Percentiles rank a stretch among this genome's conserved stretches.
phyloP scores from a whole-genome alignment of 2,329 filamentous ascomycete species.

The Ophiocordyceps camponoti-saundersi region DNA sequence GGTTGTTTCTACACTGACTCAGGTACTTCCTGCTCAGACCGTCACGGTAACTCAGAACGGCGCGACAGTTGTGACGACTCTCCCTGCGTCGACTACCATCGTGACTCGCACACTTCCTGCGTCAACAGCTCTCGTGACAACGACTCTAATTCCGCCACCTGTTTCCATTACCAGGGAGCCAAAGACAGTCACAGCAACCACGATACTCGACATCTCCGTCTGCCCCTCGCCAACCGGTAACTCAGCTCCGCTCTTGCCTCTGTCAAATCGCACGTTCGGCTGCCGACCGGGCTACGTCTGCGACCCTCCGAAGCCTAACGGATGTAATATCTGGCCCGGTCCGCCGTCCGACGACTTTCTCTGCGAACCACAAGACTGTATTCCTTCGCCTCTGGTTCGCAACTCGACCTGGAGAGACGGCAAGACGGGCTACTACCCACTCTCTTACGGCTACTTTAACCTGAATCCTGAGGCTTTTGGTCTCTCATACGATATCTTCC shows the following conservation, averaged over 20 bases:
- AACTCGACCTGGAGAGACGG: slow-evolving; percentile 24
- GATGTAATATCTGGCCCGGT: slow-evolving; percentile 33
- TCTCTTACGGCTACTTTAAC: slow-evolving; percentile 40
- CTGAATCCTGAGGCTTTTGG: slow-evolving; percentile 45
- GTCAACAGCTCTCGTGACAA: neutral
- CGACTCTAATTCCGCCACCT: neutral
- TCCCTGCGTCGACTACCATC: slow-evolving; percentile 10
- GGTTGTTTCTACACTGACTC: neutral
- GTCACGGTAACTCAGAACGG: slow-evolving; percentile 3
- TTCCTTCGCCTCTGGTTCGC: slow-evolving; percentile 19
- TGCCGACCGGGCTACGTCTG: slow-evolving; percentile 36
- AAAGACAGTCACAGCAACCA: slow-evolving; percentile 12
- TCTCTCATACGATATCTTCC: slow-evolving; percentile 45
- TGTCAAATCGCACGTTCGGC: slow-evolving; percentile 31
- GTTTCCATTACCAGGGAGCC: slow-evolving; percentile 6
- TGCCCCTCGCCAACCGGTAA: slow-evolving; percentile 28
- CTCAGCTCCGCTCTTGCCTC: slow-evolving; percentile 12
- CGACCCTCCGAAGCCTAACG: slow-evolving; percentile 27
- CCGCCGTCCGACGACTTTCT: slow-evolving; percentile 27
- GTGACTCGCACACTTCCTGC: slow-evolving; percentile 10
- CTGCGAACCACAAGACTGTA: slow-evolving; percentile 28
- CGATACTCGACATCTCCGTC: slow-evolving; percentile 14
- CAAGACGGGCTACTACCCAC: slow-evolving; percentile 32
- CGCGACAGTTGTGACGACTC: neutral
- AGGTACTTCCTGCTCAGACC: slow-evolving; percentile 1